These are phyloP conservation scores for Pezicula rhizophila DNA, from an alignment of 2,329 filamentous ascomycete genomes.

Conservation along the genomic window DNA sequence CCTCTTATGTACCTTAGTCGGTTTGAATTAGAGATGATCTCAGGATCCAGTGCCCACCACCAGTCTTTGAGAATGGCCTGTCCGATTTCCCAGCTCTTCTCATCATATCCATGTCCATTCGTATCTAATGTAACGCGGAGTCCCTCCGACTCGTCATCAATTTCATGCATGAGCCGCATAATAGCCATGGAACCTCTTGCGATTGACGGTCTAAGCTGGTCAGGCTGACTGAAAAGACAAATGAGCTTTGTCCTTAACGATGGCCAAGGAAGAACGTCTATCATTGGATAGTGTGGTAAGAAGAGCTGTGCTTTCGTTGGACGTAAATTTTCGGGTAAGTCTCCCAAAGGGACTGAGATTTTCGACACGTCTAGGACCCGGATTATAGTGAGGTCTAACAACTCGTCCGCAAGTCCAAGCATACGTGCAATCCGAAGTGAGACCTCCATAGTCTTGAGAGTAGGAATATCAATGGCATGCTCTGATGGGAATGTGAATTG, in stretches of 20 bases:
- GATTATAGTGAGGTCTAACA: neutral
- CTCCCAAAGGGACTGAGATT: constrained; percentile 3
- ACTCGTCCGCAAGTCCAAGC: constrained; percentile 6
- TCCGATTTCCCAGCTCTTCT: constrained; percentile 12
- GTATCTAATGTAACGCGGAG: constrained; percentile 6
- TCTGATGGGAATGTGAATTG: constrained; percentile 11
- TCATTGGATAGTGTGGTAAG: constrained; percentile 9
- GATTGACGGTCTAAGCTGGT: constrained; percentile 5
- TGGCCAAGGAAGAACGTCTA: constrained; percentile 13
- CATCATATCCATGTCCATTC: constrained; percentile 6
- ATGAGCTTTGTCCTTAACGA: constrained; percentile 13
- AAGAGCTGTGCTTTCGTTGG: constrained; percentile 9
- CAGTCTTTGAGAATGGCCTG: constrained; percentile 11
- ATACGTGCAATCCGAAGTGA: constrained; percentile 6
- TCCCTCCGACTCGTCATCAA: constrained; percentile 14
- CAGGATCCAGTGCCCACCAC: constrained; percentile 13
- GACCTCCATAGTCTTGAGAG: constrained; percentile 6
- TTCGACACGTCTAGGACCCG: neutral
- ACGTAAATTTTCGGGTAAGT: constrained; percentile 8
- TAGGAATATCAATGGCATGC: constrained; percentile 5
- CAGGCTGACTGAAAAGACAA: constrained; percentile 12
- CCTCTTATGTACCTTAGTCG: constrained; percentile 7
- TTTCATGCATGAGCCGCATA: constrained; percentile 7
- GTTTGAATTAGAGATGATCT: constrained; percentile 10
- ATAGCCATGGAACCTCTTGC: constrained; percentile 9